Conservation (phyloP, 2,329 filamentous ascomycete species). For the Tolypocladium pustulatum region DNA sequence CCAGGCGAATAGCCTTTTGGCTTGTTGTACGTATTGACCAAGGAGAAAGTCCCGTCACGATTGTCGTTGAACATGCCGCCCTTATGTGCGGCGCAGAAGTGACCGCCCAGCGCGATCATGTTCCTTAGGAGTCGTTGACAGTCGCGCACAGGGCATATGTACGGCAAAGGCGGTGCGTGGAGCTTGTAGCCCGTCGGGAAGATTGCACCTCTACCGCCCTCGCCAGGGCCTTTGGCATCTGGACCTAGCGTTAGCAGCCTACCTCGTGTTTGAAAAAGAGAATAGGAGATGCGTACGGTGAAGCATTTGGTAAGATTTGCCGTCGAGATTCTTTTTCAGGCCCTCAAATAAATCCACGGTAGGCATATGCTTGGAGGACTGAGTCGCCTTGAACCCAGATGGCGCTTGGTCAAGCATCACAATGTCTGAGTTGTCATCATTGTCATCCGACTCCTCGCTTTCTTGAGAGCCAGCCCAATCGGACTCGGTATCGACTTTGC, state of each 20-base stretch:
- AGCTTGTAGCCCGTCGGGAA: constrained; percentile 21
- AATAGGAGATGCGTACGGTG: neutral
- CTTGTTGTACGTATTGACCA: constrained; percentile 15
- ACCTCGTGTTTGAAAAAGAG: neutral
- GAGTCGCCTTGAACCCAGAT: neutral
- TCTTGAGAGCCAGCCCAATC: neutral
- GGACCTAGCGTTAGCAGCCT: neutral
- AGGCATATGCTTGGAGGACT: neutral
- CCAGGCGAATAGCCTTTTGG: constrained; percentile 11
- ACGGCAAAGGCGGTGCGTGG: constrained; percentile 14
- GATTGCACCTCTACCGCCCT: constrained; percentile 16
- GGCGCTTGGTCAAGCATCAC: neutral
- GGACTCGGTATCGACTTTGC: neutral
- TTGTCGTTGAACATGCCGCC: constrained; percentile 27
- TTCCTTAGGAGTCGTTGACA: constrained; percentile 19
- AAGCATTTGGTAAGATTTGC: neutral
- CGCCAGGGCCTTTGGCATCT: constrained; percentile 2
- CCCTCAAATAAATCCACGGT: neutral
- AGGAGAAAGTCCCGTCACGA: constrained; percentile 26
- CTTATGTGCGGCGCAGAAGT: constrained; percentile 15
- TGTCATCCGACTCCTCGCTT: neutral
- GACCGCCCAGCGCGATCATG: constrained; percentile 12
- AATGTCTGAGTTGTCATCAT: neutral
- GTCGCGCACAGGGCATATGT: constrained; percentile 25
- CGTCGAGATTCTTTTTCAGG: neutral